Conservation (phyloP, 164 flowering plant genomes). For the Liquidambar formosana region DNA sequence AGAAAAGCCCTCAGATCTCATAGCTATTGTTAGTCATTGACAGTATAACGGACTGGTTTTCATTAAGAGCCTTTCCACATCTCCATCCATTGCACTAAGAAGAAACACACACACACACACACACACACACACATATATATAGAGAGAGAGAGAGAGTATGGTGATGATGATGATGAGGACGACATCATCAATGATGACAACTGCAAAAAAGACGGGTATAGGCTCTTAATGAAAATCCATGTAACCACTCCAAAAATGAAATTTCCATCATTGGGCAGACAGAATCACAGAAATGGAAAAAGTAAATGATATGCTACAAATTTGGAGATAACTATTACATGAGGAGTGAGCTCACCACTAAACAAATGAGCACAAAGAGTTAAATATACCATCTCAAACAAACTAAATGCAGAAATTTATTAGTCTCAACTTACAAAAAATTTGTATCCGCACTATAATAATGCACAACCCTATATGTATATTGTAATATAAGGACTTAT, state of each 20-base stretch:
- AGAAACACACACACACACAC: background rate
- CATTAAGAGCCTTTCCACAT: constrained; percentile 17
- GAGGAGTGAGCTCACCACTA: too few species aligned
- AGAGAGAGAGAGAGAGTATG: background rate
- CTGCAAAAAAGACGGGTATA: background rate
- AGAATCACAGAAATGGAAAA: background rate
- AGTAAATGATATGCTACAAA: too few species aligned
- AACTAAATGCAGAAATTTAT: too few species aligned
- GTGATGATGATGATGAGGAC: background rate
- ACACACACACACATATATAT: background rate
- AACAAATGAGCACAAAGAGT: too few species aligned
- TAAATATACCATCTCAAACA: too few species aligned
- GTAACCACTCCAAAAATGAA: constrained; percentile 1
- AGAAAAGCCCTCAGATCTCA: constrained; percentile 31
- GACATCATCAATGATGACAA: too few species aligned
- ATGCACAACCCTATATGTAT: too few species aligned
- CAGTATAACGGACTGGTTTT: background rate
- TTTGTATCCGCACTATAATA: too few species aligned
- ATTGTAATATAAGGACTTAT: too few species aligned
- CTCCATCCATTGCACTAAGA: background rate
- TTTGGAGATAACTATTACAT: background rate
- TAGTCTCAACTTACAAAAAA: too few species aligned
- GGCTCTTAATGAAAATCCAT: constrained; percentile 1
- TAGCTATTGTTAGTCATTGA: constrained; percentile 14
- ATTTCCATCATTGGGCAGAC: constrained; percentile 29